A percentile compares a stretch with the other conserved stretches of the same genome.
These are phyloP conservation scores for Yamadazyma takamatsuzukensis DNA, from an alignment of 805 yeast species.

Conservation along the genomic window DNA sequence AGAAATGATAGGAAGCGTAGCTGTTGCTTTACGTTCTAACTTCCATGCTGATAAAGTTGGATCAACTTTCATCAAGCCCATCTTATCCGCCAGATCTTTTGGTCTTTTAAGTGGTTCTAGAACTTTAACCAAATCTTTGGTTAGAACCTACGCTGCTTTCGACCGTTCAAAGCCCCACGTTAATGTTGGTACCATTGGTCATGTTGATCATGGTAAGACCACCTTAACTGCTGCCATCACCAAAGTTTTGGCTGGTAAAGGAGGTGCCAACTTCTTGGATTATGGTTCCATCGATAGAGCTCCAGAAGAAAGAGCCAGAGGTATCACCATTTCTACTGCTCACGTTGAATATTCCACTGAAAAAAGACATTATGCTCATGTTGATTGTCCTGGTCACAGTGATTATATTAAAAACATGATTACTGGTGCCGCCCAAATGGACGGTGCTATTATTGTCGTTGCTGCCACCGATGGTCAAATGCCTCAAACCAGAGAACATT, in stretches of 20 bases:
- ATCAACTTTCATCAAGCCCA: too few species aligned
- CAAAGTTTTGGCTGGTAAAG: constrained; percentile 81
- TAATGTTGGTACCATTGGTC: constrained; percentile 97
- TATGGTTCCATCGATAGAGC: constrained; percentile 93
- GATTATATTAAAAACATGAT: constrained; percentile 99
- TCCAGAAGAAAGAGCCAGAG: constrained; percentile 99
- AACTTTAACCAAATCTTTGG: too few species aligned
- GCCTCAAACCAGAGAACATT: constrained; percentile 99
- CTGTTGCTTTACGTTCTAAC: constrained; percentile 3
- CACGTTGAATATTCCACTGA: constrained; percentile 96
- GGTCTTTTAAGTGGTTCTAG: too few species aligned
- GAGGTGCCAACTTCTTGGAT: constrained; percentile 93
- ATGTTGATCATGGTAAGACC: constrained; percentile 98
- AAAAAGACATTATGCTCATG: constrained; percentile 95
- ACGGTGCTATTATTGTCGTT: constrained; percentile 96
- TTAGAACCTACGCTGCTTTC: constrained; percentile 66
- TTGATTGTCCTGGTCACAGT: constrained; percentile 78
- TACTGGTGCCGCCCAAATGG: constrained; percentile 99
- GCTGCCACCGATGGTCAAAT: constrained; percentile 99
- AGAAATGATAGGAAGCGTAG: constrained; percentile 7
- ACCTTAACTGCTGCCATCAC: constrained; percentile 98
- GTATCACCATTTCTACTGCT: constrained; percentile 97
- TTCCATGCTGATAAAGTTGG: constrained; percentile 3
- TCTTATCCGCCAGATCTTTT: too few species aligned
- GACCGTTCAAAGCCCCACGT: constrained; percentile 96